Evolutionary conservation across 148 eudicot genomes (phyloP).

Genomic region (Vaccinium macrocarpon): DNA sequence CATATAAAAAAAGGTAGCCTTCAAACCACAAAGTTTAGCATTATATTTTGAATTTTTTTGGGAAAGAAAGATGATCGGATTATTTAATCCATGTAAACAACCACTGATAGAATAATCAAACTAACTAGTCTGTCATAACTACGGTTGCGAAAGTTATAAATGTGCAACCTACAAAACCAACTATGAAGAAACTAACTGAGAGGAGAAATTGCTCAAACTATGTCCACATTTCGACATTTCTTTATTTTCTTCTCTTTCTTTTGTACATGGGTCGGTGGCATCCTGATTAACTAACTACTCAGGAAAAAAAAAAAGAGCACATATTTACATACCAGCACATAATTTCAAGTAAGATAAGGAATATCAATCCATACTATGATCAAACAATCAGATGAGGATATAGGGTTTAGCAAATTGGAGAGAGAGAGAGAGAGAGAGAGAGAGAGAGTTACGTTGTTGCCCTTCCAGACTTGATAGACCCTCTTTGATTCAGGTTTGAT

Average conservation of each 20-base stretch:
- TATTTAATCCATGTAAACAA: neutral
- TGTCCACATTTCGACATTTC: too few relatives aligned
- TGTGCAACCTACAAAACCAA: neutral
- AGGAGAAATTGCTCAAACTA: neutral
- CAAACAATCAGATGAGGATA: constrained; percentile 11
- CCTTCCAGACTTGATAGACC: constrained; percentile 80
- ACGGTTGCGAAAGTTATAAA: neutral
- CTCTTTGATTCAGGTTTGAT: constrained; percentile 34
- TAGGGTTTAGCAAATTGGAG: neutral
- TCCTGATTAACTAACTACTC: too few relatives aligned
- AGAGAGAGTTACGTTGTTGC: constrained; percentile 57
- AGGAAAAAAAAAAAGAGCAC: neutral
- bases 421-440: neutral
- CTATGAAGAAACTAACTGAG: neutral
- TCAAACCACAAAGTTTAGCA: neutral
- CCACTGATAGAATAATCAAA: neutral
- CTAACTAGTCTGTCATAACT: neutral
- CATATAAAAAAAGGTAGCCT: neutral
- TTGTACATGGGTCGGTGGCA: too few relatives aligned
- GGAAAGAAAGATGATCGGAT: neutral
- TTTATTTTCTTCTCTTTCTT: too few relatives aligned
- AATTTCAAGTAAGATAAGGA: neutral
- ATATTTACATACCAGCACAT: neutral
- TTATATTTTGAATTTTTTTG: neutral
- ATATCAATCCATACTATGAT: constrained; percentile 17